A percentile compares a stretch with the other conserved stretches of the same genome.
phyloP scores from a whole-genome alignment of 768 basidiomycete species.

The Gymnopilus junonius region DNA sequence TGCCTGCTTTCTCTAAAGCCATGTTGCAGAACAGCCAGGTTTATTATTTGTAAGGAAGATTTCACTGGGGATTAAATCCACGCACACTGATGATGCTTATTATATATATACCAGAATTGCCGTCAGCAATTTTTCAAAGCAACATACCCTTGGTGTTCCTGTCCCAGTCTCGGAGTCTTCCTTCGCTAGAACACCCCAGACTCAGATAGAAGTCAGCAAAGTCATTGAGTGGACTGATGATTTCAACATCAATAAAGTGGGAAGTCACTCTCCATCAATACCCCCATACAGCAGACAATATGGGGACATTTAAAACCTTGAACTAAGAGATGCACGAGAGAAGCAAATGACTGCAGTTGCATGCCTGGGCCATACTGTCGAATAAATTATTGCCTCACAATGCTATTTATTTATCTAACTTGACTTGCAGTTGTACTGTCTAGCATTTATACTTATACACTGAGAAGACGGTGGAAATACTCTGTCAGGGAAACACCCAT shows the following conservation, averaged over 20 bases:
- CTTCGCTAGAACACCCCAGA: neutral
- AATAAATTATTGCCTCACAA: neutral
- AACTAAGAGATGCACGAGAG: too few relatives aligned
- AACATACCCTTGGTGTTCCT: neutral
- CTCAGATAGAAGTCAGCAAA: constrained; percentile 4
- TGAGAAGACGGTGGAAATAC: too few relatives aligned
- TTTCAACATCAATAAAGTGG: neutral
- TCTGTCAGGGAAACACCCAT: too few relatives aligned
- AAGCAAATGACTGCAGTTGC: too few relatives aligned
- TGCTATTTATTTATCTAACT: neutral
- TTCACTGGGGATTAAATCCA: too few relatives aligned
- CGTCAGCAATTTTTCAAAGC: neutral
- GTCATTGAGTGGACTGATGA: constrained; percentile 7
- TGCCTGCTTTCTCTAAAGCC: constrained; percentile 4
- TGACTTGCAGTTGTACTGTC: neutral
- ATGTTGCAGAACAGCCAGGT: constrained; percentile 12
- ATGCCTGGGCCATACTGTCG: too few relatives aligned
- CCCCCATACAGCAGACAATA: neutral
- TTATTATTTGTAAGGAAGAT: constrained; percentile 13
- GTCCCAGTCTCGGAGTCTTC: neutral
- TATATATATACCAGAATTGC: too few relatives aligned
- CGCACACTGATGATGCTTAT: too few relatives aligned
- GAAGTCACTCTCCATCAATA: neutral
- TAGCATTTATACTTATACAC: too few relatives aligned
- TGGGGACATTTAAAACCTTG: neutral